Conservation (phyloP, 1,139 yeast species). For the Pichia kudriavzevii region DNA sequence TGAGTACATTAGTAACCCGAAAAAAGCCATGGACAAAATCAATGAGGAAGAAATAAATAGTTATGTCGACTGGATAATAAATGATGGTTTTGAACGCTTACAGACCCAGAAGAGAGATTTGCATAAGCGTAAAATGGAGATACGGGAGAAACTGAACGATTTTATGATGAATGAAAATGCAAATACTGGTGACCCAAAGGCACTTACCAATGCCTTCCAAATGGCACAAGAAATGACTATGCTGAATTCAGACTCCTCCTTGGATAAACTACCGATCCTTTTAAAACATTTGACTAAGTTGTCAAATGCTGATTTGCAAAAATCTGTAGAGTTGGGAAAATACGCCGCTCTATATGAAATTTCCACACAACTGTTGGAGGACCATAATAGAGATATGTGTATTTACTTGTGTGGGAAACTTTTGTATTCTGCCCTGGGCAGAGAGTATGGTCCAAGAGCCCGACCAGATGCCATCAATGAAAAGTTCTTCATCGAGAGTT, state of each 20-base stretch:
- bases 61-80: slow-evolving; percentile 25
- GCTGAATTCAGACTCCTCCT: slow-evolving; percentile 17
- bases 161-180: slow-evolving; percentile 4
- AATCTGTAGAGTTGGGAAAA: slow-evolving; percentile 20
- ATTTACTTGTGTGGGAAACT: slow-evolving; percentile 26
- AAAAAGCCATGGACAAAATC: slow-evolving; percentile 13
- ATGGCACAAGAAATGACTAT: slow-evolving; percentile 19
- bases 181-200: slow-evolving; percentile 10
- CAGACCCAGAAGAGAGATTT: slow-evolving; percentile 9
- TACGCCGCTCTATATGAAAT: slow-evolving; percentile 21
- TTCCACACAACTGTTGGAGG: slow-evolving; percentile 23
- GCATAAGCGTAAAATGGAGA: slow-evolving; percentile 1
- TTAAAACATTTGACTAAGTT: slow-evolving; percentile 18
- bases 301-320: slow-evolving; percentile 15
- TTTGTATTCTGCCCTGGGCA: slow-evolving; percentile 18
- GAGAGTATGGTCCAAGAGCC: slow-evolving; percentile 18
- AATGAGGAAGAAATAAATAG: slow-evolving; percentile 18
- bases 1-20: slow-evolving; percentile 15
- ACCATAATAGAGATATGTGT: slow-evolving; percentile 22
- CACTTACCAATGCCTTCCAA: slow-evolving; percentile 18
- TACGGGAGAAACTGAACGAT: slow-evolving; percentile 8
- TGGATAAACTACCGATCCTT: slow-evolving; percentile 21
- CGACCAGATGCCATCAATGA: slow-evolving; percentile 30
- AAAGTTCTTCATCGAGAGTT: slow-evolving; percentile 26
- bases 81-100: slow-evolving; percentile 18